Evolutionary conservation across 768 basidiomycete species (phyloP).

Genomic region (Boletales sp.): DNA sequence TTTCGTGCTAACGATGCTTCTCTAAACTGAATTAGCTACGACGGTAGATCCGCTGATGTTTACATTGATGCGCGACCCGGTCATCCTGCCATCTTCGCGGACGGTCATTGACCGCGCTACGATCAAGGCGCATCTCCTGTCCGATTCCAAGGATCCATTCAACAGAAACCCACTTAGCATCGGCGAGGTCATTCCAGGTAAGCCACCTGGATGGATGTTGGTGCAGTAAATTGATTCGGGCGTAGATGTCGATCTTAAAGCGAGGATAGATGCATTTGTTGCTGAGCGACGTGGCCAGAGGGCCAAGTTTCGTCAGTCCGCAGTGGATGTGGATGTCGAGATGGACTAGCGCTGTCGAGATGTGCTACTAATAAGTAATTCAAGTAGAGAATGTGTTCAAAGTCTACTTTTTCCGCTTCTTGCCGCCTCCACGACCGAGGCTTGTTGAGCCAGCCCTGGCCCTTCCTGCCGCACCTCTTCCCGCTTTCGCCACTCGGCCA

Average conservation of each 20-base stretch:
- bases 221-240: constrained; percentile 6
- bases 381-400: not conserved
- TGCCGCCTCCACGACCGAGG: constrained; percentile 23
- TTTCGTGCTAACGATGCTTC: not conserved
- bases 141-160: constrained; percentile 92
- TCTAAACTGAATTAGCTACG: not conserved
- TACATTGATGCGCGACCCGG: constrained; percentile 94
- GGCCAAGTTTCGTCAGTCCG: constrained; percentile 13
- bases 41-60: constrained; percentile 80
- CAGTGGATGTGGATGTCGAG: constrained; percentile 30
- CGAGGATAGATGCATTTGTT: constrained; percentile 69
- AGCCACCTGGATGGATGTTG: constrained; percentile 21
- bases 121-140: constrained; percentile 92
- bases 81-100: constrained; percentile 80
- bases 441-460: constrained; percentile 23
- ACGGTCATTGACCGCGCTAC: constrained; percentile 82
- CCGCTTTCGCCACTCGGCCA: constrained; percentile 23
- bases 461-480: constrained; percentile 21
- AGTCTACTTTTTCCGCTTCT: constrained; percentile 32
- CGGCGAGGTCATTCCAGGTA: constrained; percentile 76
- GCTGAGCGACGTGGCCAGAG: constrained; percentile 49
- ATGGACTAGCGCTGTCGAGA: constrained; percentile 14
- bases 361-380: constrained; percentile 11
- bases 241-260: constrained; percentile 66
- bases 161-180: constrained; percentile 81